Base-by-base conservation (phyloP, 495 filamentous ascomycete genomes). In the Penicillium silybi region DNA sequence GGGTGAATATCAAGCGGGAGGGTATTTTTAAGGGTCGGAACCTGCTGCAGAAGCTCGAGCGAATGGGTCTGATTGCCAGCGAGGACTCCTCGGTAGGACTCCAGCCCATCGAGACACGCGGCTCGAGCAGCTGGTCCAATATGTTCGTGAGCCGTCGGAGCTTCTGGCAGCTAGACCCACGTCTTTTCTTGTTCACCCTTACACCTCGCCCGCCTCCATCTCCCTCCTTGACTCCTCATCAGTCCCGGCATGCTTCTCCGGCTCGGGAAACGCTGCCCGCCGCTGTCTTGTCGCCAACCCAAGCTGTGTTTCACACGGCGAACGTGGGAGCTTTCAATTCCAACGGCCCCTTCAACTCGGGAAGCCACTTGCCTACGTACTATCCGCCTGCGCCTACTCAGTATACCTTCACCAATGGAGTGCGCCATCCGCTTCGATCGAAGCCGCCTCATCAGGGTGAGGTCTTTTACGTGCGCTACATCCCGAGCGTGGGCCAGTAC, bases 121-220 rank as follows among this genome's bases (percentile, higher is more conserved):
- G 71, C 44, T 80, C 80, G 6, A 81, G 82, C 40, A 79, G 78
- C 44, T 96, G 89, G 89, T 75, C 73, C 18, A 73, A 83, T 35
- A 92, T 95, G 89, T 95, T 93, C 57, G 82, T 88, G 41, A 86
- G 84, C 54, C 84, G 84, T 34, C 77, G 80, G 15, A 80, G 82
- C 59, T 97, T 97, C 72, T 98, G 93, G 93, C 93, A 97, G 66
- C 73, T 95, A 8, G 89, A 93, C 52, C 82, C 88, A 2, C 81
- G 90, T 7, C 77, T 95, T 20, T 96, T 95, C 67, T 82, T 97
- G 18, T 95, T 95, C 68, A 88, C 88, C 0, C 75, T 91, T 25
- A 80, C 84, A n/a, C 90, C 90, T 2, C 55, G 4, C 67, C 72
- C 44, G 4, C 43, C 44, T n/a, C 51, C 39, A 25, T 65, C 77